Conservation (phyloP, 192 early-diverging fungal species). For the Linnemannia elongata region DNA sequence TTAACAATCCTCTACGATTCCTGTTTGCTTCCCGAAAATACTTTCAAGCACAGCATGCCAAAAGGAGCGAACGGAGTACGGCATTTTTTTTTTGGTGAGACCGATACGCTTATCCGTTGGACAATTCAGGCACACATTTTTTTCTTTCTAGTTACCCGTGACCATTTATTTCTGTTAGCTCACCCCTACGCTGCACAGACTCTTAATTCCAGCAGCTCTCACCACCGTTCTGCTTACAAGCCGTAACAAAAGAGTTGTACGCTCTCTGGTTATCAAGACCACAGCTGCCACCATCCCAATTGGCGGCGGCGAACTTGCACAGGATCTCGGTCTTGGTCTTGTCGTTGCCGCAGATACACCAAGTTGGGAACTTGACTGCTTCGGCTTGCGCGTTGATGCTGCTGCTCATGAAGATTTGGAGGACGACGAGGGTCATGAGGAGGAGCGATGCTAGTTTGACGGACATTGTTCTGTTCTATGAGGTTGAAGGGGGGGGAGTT, state of each 20-base stretch:
- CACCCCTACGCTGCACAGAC: neutral
- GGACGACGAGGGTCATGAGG: neutral
- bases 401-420: neutral
- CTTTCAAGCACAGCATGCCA: too few species aligned
- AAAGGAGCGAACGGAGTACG: too few species aligned
- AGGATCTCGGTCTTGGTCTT: neutral
- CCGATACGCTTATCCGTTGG: too few species aligned
- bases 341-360: constrained; percentile 1
- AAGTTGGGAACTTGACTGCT: neutral
- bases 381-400: neutral
- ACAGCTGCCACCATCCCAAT: constrained; percentile 1
- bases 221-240: neutral
- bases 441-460: neutral
- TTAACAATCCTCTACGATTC: too few species aligned
- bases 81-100: too few species aligned
- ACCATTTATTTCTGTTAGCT: too few species aligned
- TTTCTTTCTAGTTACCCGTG: too few species aligned
- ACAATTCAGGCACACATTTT: too few species aligned
- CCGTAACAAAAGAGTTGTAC: neutral
- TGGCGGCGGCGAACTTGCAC: neutral
- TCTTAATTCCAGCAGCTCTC: neutral
- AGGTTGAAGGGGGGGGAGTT: neutral
- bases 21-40: too few species aligned
- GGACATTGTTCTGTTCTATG: neutral
- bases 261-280: neutral